Percentiles rank a stretch among this genome's conserved stretches.
Evolutionary conservation across 371 early-diverging fungal genomes (phyloP).

Genomic region (Nematocida ironsii): DNA sequence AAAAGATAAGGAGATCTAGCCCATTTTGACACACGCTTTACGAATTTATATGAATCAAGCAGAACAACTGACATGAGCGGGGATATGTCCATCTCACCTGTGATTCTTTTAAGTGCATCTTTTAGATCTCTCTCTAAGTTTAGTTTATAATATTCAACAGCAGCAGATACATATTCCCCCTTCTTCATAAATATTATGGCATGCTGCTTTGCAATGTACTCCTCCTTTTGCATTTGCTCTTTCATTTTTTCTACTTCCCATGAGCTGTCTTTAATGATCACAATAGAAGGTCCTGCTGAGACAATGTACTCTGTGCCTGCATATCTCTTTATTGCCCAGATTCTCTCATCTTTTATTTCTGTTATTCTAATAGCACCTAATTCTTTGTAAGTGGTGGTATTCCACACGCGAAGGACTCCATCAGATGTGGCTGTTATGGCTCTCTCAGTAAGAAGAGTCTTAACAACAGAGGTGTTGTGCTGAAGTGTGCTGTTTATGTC

Average conservation of each 20-base stretch:
- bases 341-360: conserved; percentile 41
- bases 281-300: conserved; percentile 35
- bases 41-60: neutral
- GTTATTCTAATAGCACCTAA: conserved; percentile 30
- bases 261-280: conserved; percentile 34
- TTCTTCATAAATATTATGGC: conserved; percentile 5
- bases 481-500: conserved; percentile 6
- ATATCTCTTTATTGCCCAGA: conserved; percentile 48
- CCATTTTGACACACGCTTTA: conserved; percentile 17
- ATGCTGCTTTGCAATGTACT: conserved; percentile 29
- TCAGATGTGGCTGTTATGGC: conserved; percentile 51
- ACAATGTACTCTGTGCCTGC: conserved; percentile 9
- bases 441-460: conserved; percentile 28
- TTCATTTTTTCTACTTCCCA: conserved; percentile 41
- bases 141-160: conserved; percentile 43
- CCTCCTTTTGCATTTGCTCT: conserved; percentile 32
- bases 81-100: neutral
- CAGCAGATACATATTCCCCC: conserved; percentile 9
- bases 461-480: conserved; percentile 53
- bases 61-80: conserved; percentile 20
- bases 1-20: conserved; percentile 30
- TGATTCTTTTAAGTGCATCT: conserved; percentile 9
- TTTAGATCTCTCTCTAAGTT: conserved; percentile 3
- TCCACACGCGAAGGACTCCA: conserved; percentile 48
- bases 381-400: conserved; percentile 35